Evolutionary conservation across 2,329 filamentous ascomycete species (phyloP).

Genomic region (Hypocrella siamensis): DNA sequence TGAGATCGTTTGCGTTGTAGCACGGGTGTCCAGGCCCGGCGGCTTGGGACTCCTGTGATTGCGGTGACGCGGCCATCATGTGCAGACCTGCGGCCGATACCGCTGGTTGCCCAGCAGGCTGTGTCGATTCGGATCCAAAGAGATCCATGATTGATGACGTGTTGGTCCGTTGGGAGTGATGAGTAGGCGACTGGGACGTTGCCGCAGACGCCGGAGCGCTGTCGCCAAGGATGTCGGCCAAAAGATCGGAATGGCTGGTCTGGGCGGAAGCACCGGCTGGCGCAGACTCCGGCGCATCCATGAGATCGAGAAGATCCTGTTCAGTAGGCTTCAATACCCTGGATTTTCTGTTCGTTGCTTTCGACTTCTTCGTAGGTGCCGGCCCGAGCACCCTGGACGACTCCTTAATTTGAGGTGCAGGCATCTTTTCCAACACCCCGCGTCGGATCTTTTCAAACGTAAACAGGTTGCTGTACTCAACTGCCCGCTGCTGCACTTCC

Average conservation of each 20-base stretch:
- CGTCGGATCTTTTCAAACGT: slow-evolving; percentile 71
- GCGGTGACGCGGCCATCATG: slow-evolving; percentile 35
- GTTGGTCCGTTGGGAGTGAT: slow-evolving; percentile 39
- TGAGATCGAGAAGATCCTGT: slow-evolving; percentile 84
- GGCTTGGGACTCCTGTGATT: slow-evolving; percentile 19
- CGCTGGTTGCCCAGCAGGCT: slow-evolving; percentile 15
- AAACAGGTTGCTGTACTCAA: slow-evolving; percentile 94
- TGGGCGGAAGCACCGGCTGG: slow-evolving; percentile 32
- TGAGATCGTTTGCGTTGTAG: slow-evolving; percentile 76
- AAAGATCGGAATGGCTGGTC: slow-evolving; percentile 65
- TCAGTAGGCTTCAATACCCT: slow-evolving; percentile 73
- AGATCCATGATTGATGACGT: slow-evolving; percentile 78
- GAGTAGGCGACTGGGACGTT: slow-evolving; percentile 16
- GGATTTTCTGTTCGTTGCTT: slow-evolving; percentile 57
- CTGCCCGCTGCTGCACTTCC: slow-evolving; percentile 88
- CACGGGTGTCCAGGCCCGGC: slow-evolving; percentile 47
- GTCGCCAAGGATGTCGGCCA: slow-evolving; percentile 82
- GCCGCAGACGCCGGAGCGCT: slow-evolving; percentile 29
- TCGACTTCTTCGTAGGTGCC: slow-evolving; percentile 48
- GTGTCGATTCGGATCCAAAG: slow-evolving; percentile 39
- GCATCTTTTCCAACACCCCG: slow-evolving; percentile 95
- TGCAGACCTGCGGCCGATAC: slow-evolving; percentile 29
- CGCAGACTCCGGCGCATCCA: slow-evolving; percentile 52
- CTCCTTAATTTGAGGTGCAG: slow-evolving; percentile 89
- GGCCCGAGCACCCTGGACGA: slow-evolving; percentile 83